Evolutionary conservation across 441 rosid genomes (phyloP), one percentile per base, ranked within the genome.

Genomic region (Populus hybrid): DNA sequence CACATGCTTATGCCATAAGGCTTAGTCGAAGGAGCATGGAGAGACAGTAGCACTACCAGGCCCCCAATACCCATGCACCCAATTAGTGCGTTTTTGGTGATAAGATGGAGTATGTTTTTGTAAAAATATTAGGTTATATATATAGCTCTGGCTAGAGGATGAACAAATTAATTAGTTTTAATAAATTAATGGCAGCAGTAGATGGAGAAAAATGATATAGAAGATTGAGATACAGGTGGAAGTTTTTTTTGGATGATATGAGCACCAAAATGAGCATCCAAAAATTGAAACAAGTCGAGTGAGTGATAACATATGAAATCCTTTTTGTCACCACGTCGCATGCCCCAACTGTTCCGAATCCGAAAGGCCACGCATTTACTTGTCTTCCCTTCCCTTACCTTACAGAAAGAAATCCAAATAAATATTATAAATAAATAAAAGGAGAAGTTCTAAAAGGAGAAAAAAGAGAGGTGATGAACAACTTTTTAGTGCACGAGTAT

Each of bases 331-430:
- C 79, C 75, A 67, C 81, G 75, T 83, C 69, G 78, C 38, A 75
- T 64, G 84, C 66, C 83, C 36, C 71, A 79, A 84, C 92, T 74
- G 68, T 85, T 85, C 78, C 78, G 79, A 34, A 73, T 79, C 71
- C 77, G 76, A 88, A 86, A 76, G 89, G 93, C 71, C 91, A 82
- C 30, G 30, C 70, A 68, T 40, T 19, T 63, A 30, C 71, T 69
- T 24, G 69, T 67, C 16, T 30, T 71, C 26, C 14, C 65, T n/a
- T n/a, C 36, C 5, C 65, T 7, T 18, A 78, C 5, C 65, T 7
- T 18, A 78, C 36, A 67, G 2, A 35, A 73, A 67, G 28, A 42
- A 24, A 12, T 69, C 6, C 19, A 9, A 16, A 24, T 5, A 24
- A 32, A 6, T 3, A 79, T 24, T 8, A 59, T n/a, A n/a, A 2